Conservation (phyloP, 2,329 filamentous ascomycete species). For the Fusarium dlaminii region DNA sequence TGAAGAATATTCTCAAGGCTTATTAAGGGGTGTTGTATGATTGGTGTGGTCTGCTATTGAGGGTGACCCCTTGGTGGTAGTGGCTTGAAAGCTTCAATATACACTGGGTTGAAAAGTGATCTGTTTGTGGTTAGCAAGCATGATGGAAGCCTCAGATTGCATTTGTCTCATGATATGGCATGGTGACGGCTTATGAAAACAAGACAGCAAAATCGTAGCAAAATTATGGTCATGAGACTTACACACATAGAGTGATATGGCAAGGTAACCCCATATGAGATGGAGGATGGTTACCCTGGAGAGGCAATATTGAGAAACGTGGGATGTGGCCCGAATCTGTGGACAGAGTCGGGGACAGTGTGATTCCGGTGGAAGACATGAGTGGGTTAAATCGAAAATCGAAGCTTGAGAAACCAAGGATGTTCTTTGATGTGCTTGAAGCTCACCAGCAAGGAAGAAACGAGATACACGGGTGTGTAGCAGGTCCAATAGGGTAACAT, state of each 20-base stretch:
- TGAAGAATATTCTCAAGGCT: slow-evolving; percentile 72
- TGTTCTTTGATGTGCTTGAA: background rate
- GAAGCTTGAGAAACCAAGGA: background rate
- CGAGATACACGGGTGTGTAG: background rate
- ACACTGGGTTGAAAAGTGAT: background rate
- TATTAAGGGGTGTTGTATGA: slow-evolving; percentile 22
- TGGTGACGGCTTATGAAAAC: background rate
- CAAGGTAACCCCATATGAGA: background rate
- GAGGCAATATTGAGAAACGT: background rate
- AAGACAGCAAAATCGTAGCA: background rate
- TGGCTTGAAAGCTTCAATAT: background rate
- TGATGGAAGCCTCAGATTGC: background rate
- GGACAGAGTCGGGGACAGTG: background rate
- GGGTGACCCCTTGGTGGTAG: background rate
- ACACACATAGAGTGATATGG: background rate
- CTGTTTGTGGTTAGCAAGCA: background rate
- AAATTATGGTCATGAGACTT: background rate
- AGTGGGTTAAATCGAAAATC: background rate
- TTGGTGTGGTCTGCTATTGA: background rate
- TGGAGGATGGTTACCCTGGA: background rate
- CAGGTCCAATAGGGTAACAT: background rate
- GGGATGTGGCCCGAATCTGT: background rate
- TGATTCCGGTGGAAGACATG: background rate
- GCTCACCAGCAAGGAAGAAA: background rate
- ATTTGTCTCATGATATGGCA: background rate